Base-by-base conservation (phyloP, 345 rosid genomes). In the Theobroma cacao region DNA sequence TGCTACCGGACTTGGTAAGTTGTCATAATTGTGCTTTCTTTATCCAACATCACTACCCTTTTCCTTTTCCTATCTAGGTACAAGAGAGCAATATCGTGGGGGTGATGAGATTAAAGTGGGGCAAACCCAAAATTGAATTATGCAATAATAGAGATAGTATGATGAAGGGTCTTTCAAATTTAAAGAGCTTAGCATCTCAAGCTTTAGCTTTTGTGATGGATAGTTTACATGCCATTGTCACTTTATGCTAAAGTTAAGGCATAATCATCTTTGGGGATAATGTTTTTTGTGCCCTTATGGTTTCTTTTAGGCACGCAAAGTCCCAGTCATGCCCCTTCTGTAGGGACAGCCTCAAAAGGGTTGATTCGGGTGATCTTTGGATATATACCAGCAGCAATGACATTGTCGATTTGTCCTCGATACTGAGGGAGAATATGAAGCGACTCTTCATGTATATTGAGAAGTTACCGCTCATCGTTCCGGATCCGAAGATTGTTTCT, bases 301-400 rank as follows among this genome's bases (percentile, higher is more conserved):
- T 72, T 15, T 15, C 12, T n/a, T 36, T 22, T 66, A 95, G 98
- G 98, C 88, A 86, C 1, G n/a, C 75, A 9, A 80, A 92, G 82
- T 93, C 98, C 1, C 89, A 91, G 62, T 93, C 98, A 0, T 95
- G 98, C 81, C 98, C 98, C 1, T 95, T 95, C 82, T 95, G 98
- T 71, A 85, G 98, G 55, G 91, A 90, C 74, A 90, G 90, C 80
- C 93, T 95, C 20, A 90, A 88, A 78, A 86, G 95, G 65, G 91
- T 95, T 4, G 81, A 89, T 82, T 93, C 97, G 0, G 90, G 89
- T 7, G 98, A 95, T 82, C 90, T 93, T 0, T 95, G 98, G 98
- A 85, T 91, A 4, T 92, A 86, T 79, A 87, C 91, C 6, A 82
- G 87, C 79, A 75, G 71, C 50, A 55, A 71, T 0, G 98, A 95